These are phyloP conservation scores for Pichia sp. DNA, from an alignment of 1,139 yeast genomes.

Conservation along the genomic window DNA sequence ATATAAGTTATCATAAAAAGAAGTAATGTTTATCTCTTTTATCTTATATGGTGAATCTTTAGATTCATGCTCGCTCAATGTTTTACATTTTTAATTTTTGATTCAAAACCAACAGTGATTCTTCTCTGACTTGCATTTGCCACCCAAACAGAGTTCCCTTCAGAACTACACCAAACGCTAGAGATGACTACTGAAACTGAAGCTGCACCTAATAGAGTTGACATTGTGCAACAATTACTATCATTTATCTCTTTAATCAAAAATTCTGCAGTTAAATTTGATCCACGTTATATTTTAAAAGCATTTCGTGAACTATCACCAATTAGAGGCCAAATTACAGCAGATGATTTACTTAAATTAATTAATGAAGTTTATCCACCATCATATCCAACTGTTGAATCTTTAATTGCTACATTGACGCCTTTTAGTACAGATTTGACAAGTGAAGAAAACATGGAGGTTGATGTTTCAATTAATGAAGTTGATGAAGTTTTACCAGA, in stretches of 20 bases:
- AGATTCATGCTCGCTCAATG: not conserved
- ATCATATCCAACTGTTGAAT: conserved; percentile 37
- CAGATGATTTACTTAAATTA: conserved; percentile 47
- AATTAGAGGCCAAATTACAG: conserved; percentile 58
- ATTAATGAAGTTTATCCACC: conserved; percentile 49
- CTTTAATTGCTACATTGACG: conserved; percentile 36
- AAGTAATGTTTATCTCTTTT: not conserved
- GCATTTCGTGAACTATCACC: conserved; percentile 79
- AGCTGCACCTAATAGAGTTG: conserved; percentile 1
- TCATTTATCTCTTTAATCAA: conserved; percentile 34
- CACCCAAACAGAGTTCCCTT: not conserved
- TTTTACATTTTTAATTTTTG: not conserved
- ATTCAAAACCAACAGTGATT: not conserved
- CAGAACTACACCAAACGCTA: not conserved
- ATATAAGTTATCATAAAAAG: not conserved
- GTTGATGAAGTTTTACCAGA: conserved; percentile 50
- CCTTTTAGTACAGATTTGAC: conserved; percentile 26
- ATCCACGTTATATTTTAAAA: conserved; percentile 80
- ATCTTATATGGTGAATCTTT: not conserved
- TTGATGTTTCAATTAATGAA: conserved; percentile 21
- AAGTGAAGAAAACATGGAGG: conserved; percentile 25
- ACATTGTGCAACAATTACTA: conserved; percentile 6
- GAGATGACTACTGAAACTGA: conserved; percentile 9
- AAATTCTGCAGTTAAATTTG: conserved; percentile 71
- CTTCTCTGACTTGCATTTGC: not conserved